Conservation (phyloP, 352 stramenopile genomes). For the Ophiocytium majus region DNA sequence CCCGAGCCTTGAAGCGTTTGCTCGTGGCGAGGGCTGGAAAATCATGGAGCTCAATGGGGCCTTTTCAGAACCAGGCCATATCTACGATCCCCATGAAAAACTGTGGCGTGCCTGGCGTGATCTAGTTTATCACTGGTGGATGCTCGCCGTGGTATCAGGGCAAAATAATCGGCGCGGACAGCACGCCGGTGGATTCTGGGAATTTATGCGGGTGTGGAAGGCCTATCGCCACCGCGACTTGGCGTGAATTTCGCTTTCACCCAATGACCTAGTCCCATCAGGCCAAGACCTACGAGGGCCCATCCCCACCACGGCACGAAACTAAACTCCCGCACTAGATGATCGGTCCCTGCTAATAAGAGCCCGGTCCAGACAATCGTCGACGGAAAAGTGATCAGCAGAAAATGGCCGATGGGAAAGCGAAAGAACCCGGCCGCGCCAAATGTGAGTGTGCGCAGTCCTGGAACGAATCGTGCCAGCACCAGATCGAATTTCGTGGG, state of each 20-base stretch:
- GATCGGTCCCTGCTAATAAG: background rate
- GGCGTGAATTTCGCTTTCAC: no score
- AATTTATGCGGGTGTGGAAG: no score
- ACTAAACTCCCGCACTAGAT: background rate
- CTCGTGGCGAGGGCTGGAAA: background rate
- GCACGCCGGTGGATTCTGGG: no score
- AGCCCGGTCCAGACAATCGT: background rate
- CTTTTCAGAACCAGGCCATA: background rate
- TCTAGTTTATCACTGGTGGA: background rate
- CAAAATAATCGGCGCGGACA: background rate
- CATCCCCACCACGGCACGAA: background rate
- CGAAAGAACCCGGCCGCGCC: background rate
- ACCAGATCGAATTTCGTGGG: conserved; percentile 7
- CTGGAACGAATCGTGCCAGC: background rate
- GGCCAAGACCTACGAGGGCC: background rate
- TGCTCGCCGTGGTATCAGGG: background rate
- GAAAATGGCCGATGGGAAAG: no score
- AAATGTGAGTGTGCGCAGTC: background rate
- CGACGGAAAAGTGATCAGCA: no score
- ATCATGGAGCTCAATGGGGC: conserved; percentile 16
- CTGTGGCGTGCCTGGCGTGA: background rate
- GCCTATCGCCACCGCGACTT: no score
- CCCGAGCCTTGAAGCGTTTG: background rate
- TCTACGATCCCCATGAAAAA: background rate
- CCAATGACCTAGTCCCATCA: no score